Percentiles rank a stretch among this genome's conserved stretches.
Evolutionary conservation across 78 protist species (phyloP).

Genomic region (Emiliania huxleyi): DNA sequence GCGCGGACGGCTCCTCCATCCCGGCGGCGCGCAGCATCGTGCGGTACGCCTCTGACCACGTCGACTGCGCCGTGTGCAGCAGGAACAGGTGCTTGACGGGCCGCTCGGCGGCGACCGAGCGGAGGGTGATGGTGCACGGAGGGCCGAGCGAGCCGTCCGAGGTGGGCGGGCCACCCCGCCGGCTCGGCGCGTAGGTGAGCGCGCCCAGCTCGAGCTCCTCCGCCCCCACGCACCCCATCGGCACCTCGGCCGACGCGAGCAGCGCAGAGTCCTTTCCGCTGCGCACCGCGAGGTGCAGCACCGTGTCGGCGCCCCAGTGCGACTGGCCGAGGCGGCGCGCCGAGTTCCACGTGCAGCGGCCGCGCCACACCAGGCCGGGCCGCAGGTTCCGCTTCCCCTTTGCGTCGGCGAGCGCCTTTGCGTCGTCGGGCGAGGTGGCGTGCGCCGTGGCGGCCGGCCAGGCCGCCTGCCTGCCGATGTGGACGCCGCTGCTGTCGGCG

Average conservation of each 20-base stretch:
- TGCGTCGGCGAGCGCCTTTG: not conserved
- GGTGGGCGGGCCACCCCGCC: not conserved
- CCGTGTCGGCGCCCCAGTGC: not conserved
- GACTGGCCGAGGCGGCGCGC: not conserved
- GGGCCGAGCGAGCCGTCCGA: not conserved
- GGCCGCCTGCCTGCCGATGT: not conserved
- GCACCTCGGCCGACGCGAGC: not conserved
- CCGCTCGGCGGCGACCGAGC: not conserved
- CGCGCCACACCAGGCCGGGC: not conserved
- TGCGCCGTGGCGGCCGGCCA: not conserved
- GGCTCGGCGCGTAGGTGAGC: not conserved
- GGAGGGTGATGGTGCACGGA: not conserved
- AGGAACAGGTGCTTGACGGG: not conserved
- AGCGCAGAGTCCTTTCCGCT: not conserved
- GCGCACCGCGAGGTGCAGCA: not conserved
- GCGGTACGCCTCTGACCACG: not conserved
- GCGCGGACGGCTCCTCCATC: not conserved
- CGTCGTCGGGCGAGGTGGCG: not conserved
- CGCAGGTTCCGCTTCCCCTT: not conserved
- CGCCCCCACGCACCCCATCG: not conserved
- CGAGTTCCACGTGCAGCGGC: not conserved
- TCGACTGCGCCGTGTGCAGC: not conserved
- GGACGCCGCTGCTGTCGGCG: not conserved
- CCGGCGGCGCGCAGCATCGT: conserved; percentile 1
- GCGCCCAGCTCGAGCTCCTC: not conserved